These are phyloP conservation scores for Leccinum arenicola DNA, from an alignment of 768 basidiomycete species.

Conservation along the genomic window DNA sequence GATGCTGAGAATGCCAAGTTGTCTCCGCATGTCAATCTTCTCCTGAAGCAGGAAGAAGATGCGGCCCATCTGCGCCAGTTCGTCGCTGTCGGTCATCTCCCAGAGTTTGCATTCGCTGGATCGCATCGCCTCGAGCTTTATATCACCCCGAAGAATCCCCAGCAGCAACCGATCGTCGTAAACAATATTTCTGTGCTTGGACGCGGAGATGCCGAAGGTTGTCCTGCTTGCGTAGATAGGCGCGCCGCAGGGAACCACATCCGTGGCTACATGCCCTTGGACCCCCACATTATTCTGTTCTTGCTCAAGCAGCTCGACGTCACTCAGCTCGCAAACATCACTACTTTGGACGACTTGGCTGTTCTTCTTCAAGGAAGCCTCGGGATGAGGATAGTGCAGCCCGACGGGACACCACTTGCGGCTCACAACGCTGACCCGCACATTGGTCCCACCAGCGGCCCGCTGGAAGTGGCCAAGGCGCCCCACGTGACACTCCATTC, in stretches of 20 bases:
- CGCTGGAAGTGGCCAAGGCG: slow-evolving; percentile 6
- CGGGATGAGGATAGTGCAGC: slow-evolving; percentile 11
- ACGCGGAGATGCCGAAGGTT: slow-evolving; percentile 7
- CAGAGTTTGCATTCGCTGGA: slow-evolving; percentile 19
- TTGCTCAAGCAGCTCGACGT: slow-evolving; percentile 2
- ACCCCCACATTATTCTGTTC: slow-evolving; percentile 12
- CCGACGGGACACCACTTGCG: slow-evolving; percentile 13
- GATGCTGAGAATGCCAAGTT: not conserved
- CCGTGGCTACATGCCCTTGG: slow-evolving; percentile 17
- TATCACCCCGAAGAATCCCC: slow-evolving; percentile 1
- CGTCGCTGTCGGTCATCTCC: slow-evolving; percentile 3
- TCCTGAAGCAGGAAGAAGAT: slow-evolving; percentile 8
- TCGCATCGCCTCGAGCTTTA: slow-evolving; percentile 21
- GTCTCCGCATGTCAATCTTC: not conserved
- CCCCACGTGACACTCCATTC: slow-evolving; percentile 18
- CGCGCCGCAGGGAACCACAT: slow-evolving; percentile 10
- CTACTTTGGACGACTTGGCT: not conserved
- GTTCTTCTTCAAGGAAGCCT: slow-evolving; percentile 8
- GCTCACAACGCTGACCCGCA: not conserved
- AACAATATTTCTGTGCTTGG: slow-evolving; percentile 16
- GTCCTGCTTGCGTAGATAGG: slow-evolving; percentile 12
- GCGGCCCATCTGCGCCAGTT: slow-evolving; percentile 7
- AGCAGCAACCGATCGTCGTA: not conserved
- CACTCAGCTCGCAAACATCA: not conserved
- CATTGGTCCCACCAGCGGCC: not conserved